Percentiles rank a stretch among this genome's conserved stretches.
Evolutionary conservation across 306 rosid species (phyloP).

Genomic region (Ceratonia siliqua): DNA sequence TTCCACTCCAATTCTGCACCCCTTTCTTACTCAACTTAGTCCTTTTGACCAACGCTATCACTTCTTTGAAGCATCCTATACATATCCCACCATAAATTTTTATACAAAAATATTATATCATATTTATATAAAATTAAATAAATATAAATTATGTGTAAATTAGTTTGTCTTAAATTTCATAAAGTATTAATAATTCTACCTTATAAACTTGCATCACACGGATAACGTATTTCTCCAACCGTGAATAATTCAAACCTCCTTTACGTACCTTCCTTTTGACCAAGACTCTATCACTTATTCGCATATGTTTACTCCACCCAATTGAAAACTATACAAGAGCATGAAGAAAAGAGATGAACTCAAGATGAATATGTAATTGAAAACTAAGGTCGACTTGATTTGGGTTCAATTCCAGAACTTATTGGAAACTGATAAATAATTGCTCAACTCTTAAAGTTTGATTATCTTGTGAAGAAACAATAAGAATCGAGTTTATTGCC

Average conservation of each 20-base stretch:
- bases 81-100: not conserved
- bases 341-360: not conserved
- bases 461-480: not conserved
- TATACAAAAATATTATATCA: too few relatives aligned
- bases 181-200: too few relatives aligned
- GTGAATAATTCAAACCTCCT: too few relatives aligned
- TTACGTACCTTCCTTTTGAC: not conserved
- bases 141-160: too few relatives aligned
- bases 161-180: too few relatives aligned
- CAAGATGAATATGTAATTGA: not conserved
- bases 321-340: not conserved
- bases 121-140: too few relatives aligned
- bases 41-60: conserved; percentile 12
- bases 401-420: not conserved
- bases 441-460: not conserved
- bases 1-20: not conserved
- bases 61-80: conserved; percentile 12
- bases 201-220: too few relatives aligned
- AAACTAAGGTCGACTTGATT: not conserved
- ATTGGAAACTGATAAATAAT: not conserved
- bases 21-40: conserved; percentile 14
- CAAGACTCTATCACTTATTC: not conserved
- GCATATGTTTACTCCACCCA: not conserved
- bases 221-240: too few relatives aligned
- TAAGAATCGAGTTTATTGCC: too few relatives aligned